A percentile compares a stretch with the other conserved stretches of the same genome.
Conservation (phyloP, 129 eudicot species). For the Chrysanthemum seticuspe region DNA sequence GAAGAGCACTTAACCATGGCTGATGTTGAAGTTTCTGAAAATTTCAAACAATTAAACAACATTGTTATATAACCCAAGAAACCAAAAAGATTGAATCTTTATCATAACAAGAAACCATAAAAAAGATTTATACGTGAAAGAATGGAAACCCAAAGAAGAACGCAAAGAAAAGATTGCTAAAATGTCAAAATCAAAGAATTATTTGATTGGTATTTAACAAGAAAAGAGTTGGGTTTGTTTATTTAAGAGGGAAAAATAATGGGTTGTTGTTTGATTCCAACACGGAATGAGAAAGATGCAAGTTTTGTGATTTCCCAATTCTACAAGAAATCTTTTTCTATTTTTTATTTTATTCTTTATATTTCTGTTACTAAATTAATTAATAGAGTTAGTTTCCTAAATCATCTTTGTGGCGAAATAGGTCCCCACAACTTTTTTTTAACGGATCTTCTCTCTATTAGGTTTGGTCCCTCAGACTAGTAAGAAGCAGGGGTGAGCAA, state of each 20-base stretch:
- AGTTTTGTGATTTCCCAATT: constrained; percentile 24
- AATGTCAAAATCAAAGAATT: constrained; percentile 27
- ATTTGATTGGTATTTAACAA: not conserved
- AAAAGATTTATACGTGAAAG: too few species aligned
- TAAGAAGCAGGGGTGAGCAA: too few species aligned
- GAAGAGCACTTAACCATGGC: constrained; percentile 31
- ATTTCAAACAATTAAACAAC: constrained; percentile 34
- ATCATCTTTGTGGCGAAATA: too few species aligned
- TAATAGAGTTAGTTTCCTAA: too few species aligned
- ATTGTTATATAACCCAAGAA: not conserved
- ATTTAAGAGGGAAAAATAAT: not conserved
- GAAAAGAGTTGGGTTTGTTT: too few species aligned
- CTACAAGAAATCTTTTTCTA: constrained; percentile 4
- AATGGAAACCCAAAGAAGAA: constrained; percentile 7
- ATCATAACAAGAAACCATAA: too few species aligned
- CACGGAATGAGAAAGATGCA: constrained; percentile 25
- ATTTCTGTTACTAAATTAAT: too few species aligned
- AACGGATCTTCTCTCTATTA: too few species aligned
- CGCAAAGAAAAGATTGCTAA: not conserved
- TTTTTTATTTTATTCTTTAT: not conserved
- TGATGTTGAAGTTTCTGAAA: constrained; percentile 30
- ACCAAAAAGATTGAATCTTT: constrained; percentile 9
- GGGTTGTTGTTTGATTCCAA: constrained; percentile 7
- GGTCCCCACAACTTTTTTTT: too few species aligned
- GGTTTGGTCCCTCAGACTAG: too few species aligned